Conservation (phyloP, 345 rosid genomes). For the Nasturtium officinale region DNA sequence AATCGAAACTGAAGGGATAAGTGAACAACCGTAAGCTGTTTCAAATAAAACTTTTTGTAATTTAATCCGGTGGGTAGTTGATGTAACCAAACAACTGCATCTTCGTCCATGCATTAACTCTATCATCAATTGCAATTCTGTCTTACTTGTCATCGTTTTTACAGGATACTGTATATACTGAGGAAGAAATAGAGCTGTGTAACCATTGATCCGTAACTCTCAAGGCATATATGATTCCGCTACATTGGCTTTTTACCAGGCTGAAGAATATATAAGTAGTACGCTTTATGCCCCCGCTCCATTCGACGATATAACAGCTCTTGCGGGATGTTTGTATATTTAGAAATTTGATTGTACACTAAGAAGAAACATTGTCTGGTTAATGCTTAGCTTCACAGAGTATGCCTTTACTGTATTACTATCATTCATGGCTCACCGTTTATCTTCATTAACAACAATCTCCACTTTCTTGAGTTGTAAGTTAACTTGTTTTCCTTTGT, state of each 20-base stretch:
- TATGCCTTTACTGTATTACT: constrained; percentile 8
- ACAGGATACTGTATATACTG: constrained; percentile 24
- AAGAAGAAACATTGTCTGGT: constrained; percentile 11
- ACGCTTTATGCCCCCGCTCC: not conserved
- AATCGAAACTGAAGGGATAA: no score
- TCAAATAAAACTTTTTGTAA: no score
- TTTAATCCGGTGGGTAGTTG: no score
- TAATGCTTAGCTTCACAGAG: not conserved
- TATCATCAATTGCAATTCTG: not conserved
- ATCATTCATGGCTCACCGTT: constrained; percentile 3
- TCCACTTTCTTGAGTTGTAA: no score
- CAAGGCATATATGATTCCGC: not conserved
- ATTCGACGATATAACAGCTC: constrained; percentile 14
- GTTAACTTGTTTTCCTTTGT: no score
- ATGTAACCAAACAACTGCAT: no score
- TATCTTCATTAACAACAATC: no score
- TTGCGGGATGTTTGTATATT: constrained; percentile 8
- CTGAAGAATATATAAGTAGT: not conserved
- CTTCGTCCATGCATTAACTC: not conserved
- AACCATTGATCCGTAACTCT: not conserved
- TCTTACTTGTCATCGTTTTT: not conserved
- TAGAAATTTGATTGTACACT: constrained; percentile 1
- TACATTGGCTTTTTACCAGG: not conserved
- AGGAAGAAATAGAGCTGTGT: constrained; percentile 24
- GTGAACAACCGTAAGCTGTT: no score